phyloP scores from a whole-genome alignment of 2,329 filamentous ascomycete genomes.

The Amphichorda felina region DNA sequence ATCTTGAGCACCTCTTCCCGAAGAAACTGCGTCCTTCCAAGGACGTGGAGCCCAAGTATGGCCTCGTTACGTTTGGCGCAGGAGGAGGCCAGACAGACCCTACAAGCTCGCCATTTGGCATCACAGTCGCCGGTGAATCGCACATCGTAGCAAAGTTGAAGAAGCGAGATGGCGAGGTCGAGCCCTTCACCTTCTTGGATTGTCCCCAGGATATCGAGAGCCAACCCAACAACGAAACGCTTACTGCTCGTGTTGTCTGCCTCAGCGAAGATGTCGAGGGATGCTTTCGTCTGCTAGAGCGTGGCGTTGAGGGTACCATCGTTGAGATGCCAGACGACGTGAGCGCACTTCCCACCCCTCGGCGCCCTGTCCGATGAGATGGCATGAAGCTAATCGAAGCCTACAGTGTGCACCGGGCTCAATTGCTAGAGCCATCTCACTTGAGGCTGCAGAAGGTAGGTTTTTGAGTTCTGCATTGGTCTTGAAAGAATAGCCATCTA shows the following conservation, averaged over 20 bases:
- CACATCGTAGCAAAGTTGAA: background rate
- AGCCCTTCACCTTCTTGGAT: background rate
- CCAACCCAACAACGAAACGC: background rate
- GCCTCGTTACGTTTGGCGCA: background rate
- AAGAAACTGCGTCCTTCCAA: background rate
- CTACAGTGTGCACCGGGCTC: background rate
- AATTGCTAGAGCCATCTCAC: background rate
- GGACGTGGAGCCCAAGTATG: background rate
- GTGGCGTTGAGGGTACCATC: background rate
- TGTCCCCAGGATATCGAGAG: background rate
- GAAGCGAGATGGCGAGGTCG: background rate
- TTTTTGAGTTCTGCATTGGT: background rate
- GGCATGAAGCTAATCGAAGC: background rate
- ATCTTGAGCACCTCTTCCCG: background rate
- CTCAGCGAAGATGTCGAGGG: background rate
- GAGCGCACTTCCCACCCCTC: too few species aligned
- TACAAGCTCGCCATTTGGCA: background rate
- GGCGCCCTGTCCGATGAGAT: too few species aligned
- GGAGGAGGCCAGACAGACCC: background rate
- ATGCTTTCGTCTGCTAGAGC: background rate
- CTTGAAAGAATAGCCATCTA: background rate
- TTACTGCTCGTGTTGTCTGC: background rate
- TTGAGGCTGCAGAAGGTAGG: background rate
- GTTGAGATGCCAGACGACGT: background rate
- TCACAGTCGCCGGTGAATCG: background rate